Base-by-base conservation (phyloP, 371 early-diverging fungal species). In the Haplosporangium sp. region DNA sequence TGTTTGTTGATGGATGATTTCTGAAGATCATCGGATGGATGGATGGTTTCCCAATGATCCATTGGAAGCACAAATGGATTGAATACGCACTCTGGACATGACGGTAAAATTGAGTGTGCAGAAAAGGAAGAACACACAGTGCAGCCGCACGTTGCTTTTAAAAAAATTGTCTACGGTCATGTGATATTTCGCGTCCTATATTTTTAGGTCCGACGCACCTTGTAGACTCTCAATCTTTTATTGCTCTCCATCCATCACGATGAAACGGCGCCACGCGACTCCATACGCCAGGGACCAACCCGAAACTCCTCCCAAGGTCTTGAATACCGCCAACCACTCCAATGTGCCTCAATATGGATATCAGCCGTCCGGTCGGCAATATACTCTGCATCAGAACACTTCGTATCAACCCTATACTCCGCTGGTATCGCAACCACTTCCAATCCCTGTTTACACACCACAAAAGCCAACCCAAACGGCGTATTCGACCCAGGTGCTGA, bases 401-500 rank as follows among this genome's bases (percentile, higher is more conserved):
- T 16, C 13, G 40, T 21, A 41, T 36, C 51, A 45, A 2, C 52
- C 48, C 12, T 10, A 2, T 12, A n/a, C 43, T 9, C 36, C 54
- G 10, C 43, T 21, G 16, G 38, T 10, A 20, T 20, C 59, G 14
- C 11, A 46, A 13, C 37, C 51, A 45, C 42, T 55, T 10, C 45
- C 20, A n/a, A 37, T 23, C 18, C 21, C 18, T 5, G 51, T 40
- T n/a, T 14, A 57, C 13, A 38, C 55, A 7, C 52, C n/a, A 6
- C 66, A 65, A n/a, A 37, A 23, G 23, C 23, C 41, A 18, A 13
- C 51, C 14, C 5, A 64, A 12, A 63, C 67, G 4, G 50, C 71
- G 0, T 70, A 59, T 38, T 76, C 77, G 12, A 14, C 52, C 0
- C 72, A 67, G 10, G 72, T 72, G 6, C 48, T 66, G 29, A 57